phyloP scores from a whole-genome alignment of 164 flowering plant species.

The Nymphaea colorata region DNA sequence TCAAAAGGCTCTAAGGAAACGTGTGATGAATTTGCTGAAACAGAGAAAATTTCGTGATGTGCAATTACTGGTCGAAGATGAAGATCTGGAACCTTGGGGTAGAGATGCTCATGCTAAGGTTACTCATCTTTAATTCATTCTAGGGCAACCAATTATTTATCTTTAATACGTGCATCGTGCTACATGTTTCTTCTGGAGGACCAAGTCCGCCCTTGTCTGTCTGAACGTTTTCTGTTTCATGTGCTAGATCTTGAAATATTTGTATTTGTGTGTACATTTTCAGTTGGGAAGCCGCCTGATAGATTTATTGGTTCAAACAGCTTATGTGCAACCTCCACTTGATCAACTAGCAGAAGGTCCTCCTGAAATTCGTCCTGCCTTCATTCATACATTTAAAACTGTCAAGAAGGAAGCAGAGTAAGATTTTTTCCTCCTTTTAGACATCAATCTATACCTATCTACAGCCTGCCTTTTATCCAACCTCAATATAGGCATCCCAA shows the following conservation, averaged over 20 bases:
- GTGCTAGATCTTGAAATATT: background rate
- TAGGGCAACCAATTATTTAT: background rate
- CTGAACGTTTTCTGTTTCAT: too few relatives aligned
- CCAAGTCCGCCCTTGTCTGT: background rate
- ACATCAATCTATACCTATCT: background rate
- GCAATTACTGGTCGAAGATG: slow-evolving; percentile 55
- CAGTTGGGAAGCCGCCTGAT: slow-evolving; percentile 88
- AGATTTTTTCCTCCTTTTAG: slow-evolving; percentile 6
- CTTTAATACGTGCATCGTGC: background rate
- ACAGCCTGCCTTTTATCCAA: background rate
- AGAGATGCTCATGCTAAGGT: slow-evolving; percentile 85
- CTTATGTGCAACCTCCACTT: slow-evolving; percentile 67
- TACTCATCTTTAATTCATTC: slow-evolving; percentile 5
- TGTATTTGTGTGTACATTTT: slow-evolving; percentile 11
- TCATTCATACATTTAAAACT: slow-evolving; percentile 50
- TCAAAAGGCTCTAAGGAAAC: slow-evolving; percentile 38
- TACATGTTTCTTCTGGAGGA: background rate
- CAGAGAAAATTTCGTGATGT: slow-evolving; percentile 44
- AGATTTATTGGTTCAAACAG: slow-evolving; percentile 65
- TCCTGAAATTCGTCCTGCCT: slow-evolving; percentile 92
- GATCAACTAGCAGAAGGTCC: slow-evolving; percentile 50
- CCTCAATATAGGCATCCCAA: too few relatives aligned
- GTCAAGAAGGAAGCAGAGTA: slow-evolving; percentile 41
- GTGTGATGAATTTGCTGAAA: slow-evolving; percentile 48
- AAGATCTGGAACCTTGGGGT: slow-evolving; percentile 45